phyloP scores from a whole-genome alignment of 2,329 filamentous ascomycete genomes.

The Scytalidium sp. region DNA sequence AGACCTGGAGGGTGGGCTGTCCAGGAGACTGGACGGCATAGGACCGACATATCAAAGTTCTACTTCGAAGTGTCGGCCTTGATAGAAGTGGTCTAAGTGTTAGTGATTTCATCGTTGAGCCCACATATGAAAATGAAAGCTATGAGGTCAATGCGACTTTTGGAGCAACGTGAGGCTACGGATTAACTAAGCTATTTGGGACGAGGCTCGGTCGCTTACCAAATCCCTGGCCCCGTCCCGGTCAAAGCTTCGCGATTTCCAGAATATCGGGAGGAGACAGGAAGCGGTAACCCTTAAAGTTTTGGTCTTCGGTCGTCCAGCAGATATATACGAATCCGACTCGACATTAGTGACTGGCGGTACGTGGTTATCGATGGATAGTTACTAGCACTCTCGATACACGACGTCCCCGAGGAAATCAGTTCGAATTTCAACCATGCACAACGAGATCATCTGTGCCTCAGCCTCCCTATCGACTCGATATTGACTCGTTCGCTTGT shows the following conservation, averaged over 20 bases:
- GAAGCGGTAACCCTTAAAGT: neutral
- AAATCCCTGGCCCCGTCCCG: neutral
- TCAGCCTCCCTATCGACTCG: neutral
- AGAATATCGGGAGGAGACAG: neutral
- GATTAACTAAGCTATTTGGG: neutral
- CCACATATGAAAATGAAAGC: neutral
- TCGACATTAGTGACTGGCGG: neutral
- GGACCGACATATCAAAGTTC: slow-evolving; percentile 37
- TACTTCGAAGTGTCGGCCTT: slow-evolving; percentile 12
- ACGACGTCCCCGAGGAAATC: neutral
- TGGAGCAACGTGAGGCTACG: neutral
- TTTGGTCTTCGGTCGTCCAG: neutral
- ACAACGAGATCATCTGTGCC: neutral
- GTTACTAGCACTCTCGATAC: neutral
- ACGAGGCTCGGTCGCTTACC: neutral
- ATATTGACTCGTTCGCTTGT: neutral
- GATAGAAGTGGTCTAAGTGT: slow-evolving; percentile 19
- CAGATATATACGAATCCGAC: neutral
- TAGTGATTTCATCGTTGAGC: slow-evolving; percentile 21
- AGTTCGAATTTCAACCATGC: neutral
- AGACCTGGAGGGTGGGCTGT: slow-evolving; percentile 80
- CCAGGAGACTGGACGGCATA: slow-evolving; percentile 81
- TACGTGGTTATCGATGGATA: neutral
- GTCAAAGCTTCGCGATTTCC: neutral
- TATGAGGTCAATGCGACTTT: neutral